A percentile compares a stretch with the other conserved stretches of the same genome.
These are phyloP conservation scores for Beauveria caledonica DNA, from an alignment of 2,329 filamentous ascomycete genomes.

Conservation along the genomic window DNA sequence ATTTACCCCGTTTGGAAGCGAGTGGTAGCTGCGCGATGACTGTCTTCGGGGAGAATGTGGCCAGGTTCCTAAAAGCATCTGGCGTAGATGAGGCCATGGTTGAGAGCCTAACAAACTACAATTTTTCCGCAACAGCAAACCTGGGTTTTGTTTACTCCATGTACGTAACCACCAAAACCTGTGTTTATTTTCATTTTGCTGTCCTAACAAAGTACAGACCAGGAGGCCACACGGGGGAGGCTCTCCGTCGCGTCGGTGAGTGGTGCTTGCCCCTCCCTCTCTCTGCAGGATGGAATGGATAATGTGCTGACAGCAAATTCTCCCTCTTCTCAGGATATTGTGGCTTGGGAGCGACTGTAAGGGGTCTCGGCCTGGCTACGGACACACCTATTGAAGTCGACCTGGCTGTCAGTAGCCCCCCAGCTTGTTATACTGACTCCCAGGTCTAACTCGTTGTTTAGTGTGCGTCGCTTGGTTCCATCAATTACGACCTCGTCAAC, in stretches of 20 bases:
- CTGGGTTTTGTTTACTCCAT: slow-evolving; percentile 82
- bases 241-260: slow-evolving; percentile 24
- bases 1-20: slow-evolving; percentile 59
- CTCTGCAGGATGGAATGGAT: background rate
- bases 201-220: slow-evolving; percentile 23
- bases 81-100: slow-evolving; percentile 57
- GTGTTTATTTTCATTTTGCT: background rate
- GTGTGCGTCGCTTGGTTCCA: slow-evolving; percentile 73
- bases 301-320: background rate
- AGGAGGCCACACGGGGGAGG: slow-evolving; percentile 25
- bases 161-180: slow-evolving; percentile 36
- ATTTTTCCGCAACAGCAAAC: slow-evolving; percentile 64
- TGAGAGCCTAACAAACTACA: slow-evolving; percentile 64
- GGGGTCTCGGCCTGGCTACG: slow-evolving; percentile 51
- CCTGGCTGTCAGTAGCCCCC: slow-evolving; percentile 49
- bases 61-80: slow-evolving; percentile 61
- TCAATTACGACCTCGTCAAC: slow-evolving; percentile 60
- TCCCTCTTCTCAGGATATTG: slow-evolving; percentile 51
- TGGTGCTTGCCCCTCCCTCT: slow-evolving; percentile 7
- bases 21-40: slow-evolving; percentile 25
- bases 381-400: slow-evolving; percentile 56
- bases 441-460: slow-evolving; percentile 21
- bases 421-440: slow-evolving; percentile 1
- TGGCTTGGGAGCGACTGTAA: slow-evolving; percentile 62
- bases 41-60: slow-evolving; percentile 60